Base-by-base conservation (phyloP, 139 green algal genomes). In the Chlorella sp. region DNA sequence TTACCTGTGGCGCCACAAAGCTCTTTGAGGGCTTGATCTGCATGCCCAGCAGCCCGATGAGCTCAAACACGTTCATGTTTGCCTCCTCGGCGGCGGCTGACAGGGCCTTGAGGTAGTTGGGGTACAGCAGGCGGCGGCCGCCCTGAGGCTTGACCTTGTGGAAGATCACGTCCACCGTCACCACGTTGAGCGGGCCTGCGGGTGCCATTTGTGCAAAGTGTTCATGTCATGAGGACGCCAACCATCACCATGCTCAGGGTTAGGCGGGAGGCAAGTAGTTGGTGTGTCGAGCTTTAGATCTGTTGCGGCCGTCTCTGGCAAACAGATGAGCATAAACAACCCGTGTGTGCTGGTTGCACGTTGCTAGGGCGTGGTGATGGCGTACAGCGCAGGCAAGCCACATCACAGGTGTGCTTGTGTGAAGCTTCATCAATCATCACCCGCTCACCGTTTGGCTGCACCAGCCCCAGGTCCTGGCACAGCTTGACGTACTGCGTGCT, bases 401-500 rank as follows among this genome's bases (percentile, higher is more conserved):
- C n/a, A n/a, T n/a, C n/a, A n/a, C n/a, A n/a, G n/a, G n/a, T n/a
- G n/a, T n/a, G n/a, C n/a, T n/a, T n/a, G n/a, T n/a, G n/a, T n/a
- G n/a, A n/a, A n/a, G n/a, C n/a, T n/a, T n/a, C n/a, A n/a, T n/a
- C n/a, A n/a, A n/a, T n/a, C n/a, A n/a, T n/a, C n/a, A n/a, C n/a
- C n/a, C n/a, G 3, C 74, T 63, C 68, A 80, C 74, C 74, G 20
- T 27, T 72, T 5, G 74, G 74, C 49, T 80, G 74, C 42, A 75
- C 61, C 31, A 80, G 42, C 5, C 74, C 74, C 61, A 80, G 42
- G 69, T 80, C 74, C 32, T 74, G 49, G 49, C 69, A 76, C 36
- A 80, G 74, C 62, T 80, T 80, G 3, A 80, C 74, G 68, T 74
- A 80, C 69, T 80, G 74, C 14, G 74, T 80, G 4, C 68, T 76